Percentiles rank a stretch among this genome's conserved stretches.
Evolutionary conservation across 345 rosid genomes (phyloP).

Genomic region (Orychophragmus violaceus): DNA sequence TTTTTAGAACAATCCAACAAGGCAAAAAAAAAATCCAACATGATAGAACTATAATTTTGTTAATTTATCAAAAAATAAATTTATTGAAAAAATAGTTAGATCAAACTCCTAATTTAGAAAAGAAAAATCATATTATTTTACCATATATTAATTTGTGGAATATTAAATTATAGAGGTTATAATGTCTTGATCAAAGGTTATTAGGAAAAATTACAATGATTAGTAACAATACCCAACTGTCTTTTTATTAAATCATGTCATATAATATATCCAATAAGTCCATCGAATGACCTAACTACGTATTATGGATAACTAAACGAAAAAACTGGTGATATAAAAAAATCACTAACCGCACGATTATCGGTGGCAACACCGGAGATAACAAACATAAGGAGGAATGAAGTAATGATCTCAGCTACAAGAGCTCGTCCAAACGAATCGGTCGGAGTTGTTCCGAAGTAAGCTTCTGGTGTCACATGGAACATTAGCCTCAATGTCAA

Average conservation of each 20-base stretch:
- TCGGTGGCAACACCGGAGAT: conserved; percentile 47
- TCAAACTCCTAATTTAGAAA: too few relatives aligned
- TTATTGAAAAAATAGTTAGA: too few relatives aligned
- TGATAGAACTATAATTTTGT: too few relatives aligned
- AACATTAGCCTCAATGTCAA: conserved; percentile 39
- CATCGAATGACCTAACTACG: neutral
- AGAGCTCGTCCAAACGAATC: conserved; percentile 51
- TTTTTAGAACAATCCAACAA: neutral
- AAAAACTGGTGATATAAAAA: neutral
- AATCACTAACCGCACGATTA: neutral
- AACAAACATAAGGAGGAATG: conserved; percentile 67
- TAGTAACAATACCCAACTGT: neutral
- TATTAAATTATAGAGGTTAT: too few relatives aligned
- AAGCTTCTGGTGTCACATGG: conserved; percentile 40
- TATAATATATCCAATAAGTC: neutral
- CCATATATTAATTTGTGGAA: too few relatives aligned
- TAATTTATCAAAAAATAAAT: too few relatives aligned
- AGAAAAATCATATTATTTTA: too few relatives aligned
- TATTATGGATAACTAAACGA: neutral
- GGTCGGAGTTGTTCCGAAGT: conserved; percentile 52
- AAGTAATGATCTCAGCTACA: conserved; percentile 45
- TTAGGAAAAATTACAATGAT: neutral
- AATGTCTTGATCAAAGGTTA: neutral
- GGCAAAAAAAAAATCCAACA: too few relatives aligned
- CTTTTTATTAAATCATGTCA: neutral